phyloP scores from a whole-genome alignment of 2,329 filamentous ascomycete species.

The Aureobasidium sp. region DNA sequence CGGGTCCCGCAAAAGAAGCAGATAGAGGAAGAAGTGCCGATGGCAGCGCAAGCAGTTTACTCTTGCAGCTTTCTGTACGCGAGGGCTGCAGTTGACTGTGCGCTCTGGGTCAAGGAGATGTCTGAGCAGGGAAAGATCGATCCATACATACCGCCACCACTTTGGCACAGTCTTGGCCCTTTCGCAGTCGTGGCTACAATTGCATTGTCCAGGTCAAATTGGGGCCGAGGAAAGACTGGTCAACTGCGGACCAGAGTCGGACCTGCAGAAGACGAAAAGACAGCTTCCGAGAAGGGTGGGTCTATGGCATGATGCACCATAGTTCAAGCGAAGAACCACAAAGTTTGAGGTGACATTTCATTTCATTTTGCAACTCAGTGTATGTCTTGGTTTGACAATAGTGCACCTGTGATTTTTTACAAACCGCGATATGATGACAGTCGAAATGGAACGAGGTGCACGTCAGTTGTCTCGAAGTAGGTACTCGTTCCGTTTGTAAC shows the following conservation, averaged over 20 bases:
- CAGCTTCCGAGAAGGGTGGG: not conserved
- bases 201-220: not conserved
- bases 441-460: too few species aligned
- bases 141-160: not conserved
- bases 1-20: not conserved
- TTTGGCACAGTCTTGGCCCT: not conserved
- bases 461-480: too few species aligned
- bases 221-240: not conserved
- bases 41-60: not conserved
- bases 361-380: too few species aligned
- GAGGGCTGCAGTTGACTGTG: not conserved
- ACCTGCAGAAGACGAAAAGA: not conserved
- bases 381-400: too few species aligned
- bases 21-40: not conserved
- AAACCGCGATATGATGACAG: too few species aligned
- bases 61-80: not conserved
- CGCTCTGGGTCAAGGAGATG: not conserved
- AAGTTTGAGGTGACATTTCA: too few species aligned
- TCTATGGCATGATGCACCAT: not conserved
- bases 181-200: not conserved
- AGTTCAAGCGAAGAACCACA: too few species aligned
- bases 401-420: too few species aligned
- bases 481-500: too few species aligned
- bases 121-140: not conserved
- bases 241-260: not conserved